These are phyloP conservation scores for Leucaena leucocephala DNA, from an alignment of 306 rosid species.

Conservation along the genomic window DNA sequence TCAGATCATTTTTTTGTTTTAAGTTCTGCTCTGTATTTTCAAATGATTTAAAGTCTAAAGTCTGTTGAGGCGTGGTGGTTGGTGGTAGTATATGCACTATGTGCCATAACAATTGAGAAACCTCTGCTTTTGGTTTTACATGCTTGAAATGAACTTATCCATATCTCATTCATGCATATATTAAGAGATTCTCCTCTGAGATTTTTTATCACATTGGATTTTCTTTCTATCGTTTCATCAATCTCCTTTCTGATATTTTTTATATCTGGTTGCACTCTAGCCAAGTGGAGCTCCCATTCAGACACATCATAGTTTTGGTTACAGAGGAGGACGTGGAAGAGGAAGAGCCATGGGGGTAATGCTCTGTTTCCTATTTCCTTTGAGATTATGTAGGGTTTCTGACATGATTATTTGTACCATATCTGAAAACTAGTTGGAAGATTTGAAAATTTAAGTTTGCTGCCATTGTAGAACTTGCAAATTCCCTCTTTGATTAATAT, in stretches of 20 bases:
- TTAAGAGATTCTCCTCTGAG: background rate
- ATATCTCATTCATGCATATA: constrained; percentile 2
- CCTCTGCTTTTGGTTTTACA: constrained; percentile 8
- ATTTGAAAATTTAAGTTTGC: background rate
- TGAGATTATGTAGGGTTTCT: constrained; percentile 14
- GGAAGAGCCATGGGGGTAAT: constrained; percentile 83
- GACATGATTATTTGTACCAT: background rate
- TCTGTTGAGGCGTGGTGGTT: background rate
- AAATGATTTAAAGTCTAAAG: constrained; percentile 9
- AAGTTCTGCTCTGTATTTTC: constrained; percentile 12
- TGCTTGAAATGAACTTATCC: constrained; percentile 16
- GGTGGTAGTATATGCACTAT: constrained; percentile 19
- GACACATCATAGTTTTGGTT: constrained; percentile 48
- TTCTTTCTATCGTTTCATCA: constrained; percentile 9
- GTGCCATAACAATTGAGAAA: constrained; percentile 15
- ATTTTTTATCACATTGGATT: background rate
- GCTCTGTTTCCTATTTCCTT: constrained; percentile 16
- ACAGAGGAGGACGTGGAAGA: constrained; percentile 81
- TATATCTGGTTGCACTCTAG: constrained; percentile 48
- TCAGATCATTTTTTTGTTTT: background rate
- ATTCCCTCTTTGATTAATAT: background rate
- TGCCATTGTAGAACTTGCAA: background rate
- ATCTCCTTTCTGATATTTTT: constrained; percentile 32
- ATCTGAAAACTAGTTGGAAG: background rate
- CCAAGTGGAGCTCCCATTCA: constrained; percentile 63